Percentiles rank a stretch among this genome's conserved stretches.
Evolutionary conservation across 495 filamentous ascomycete species (phyloP).

Genomic region (Tuber umbilicatum): DNA sequence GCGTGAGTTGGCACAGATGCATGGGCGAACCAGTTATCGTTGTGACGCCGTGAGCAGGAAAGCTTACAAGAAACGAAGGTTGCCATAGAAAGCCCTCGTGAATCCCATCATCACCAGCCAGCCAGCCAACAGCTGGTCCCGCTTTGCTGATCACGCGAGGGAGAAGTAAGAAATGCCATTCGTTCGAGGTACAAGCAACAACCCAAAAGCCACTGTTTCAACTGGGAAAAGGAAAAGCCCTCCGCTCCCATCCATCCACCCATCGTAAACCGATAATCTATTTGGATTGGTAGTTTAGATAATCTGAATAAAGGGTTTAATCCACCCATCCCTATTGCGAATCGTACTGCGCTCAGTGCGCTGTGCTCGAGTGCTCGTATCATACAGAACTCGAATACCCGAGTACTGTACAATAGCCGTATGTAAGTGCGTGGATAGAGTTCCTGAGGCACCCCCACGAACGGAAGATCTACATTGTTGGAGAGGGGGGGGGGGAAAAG

Average conservation of each 20-base stretch:
- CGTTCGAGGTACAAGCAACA: not conserved
- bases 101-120: constrained; percentile 1
- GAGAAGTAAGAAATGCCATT: not conserved
- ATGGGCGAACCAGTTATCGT: not conserved
- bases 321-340: not conserved
- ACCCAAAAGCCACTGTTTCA: not conserved
- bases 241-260: not conserved
- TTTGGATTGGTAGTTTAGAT: no score
- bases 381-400: no score
- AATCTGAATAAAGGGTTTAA: no score
- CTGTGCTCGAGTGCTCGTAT: no score
- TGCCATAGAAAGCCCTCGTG: not conserved
- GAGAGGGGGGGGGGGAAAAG: not conserved
- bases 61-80: not conserved
- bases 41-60: constrained; percentile 2
- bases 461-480: not conserved
- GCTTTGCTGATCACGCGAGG: not conserved
- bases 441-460: not conserved
- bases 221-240: not conserved
- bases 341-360: not conserved
- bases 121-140: not conserved
- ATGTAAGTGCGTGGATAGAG: not conserved
- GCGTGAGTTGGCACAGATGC: not conserved
- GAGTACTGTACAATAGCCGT: not conserved
- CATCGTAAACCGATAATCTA: no score